Base-by-base conservation (phyloP, 495 filamentous ascomycete genomes). In the Pseudoneurospora amorphoporcata region DNA sequence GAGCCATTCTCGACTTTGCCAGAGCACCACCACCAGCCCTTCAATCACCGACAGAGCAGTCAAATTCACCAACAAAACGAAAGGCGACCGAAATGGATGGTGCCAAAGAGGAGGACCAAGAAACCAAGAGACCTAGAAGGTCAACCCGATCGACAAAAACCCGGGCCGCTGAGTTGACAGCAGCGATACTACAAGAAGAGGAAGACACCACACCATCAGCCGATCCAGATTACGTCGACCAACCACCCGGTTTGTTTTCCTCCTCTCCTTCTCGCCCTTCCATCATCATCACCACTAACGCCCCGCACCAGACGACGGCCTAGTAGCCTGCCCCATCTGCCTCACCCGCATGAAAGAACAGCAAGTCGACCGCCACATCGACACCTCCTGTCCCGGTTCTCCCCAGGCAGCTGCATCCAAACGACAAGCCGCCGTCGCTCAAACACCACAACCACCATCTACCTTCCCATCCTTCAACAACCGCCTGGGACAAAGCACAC, bases 241-340 rank as follows among this genome's bases (percentile, higher is more conserved):
- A 71, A 19, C 76, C 77, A 72, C 75, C 80, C 74, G 76, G 75
- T 74, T 75, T 68, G 72, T 68, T 12, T 3, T 12, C 43, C 32
- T 17, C 12, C 9, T n/a, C 14, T 29, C 16, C 4, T 29, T 0
- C 35, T 35, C 68, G 12, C 10, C 14, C 16, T 9, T 23, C 9
- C 2, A 23, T 32, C 32, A 5, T 32, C 12, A 17, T 16, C 19
- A 68, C 29, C 47, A 72, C 70, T 80, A 79, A 84, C 78, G 83
- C 9, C 1, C 0, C 43, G 32, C 3, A 65, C 70, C 77, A 87
- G 90, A 90, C 70, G 91, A 95, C 74, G 94, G 92, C 7, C 81
- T 95, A 23, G 90, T 93, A 4, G 82, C 87, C 17, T 99, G 95
- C 80, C 95, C 95, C 0, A 90, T 94, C 7, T 99, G 95, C 79